Evolutionary conservation across 768 basidiomycete species (phyloP), one percentile per base, ranked within the genome.

Genomic region (Tubosaeta brunneosetosa): DNA sequence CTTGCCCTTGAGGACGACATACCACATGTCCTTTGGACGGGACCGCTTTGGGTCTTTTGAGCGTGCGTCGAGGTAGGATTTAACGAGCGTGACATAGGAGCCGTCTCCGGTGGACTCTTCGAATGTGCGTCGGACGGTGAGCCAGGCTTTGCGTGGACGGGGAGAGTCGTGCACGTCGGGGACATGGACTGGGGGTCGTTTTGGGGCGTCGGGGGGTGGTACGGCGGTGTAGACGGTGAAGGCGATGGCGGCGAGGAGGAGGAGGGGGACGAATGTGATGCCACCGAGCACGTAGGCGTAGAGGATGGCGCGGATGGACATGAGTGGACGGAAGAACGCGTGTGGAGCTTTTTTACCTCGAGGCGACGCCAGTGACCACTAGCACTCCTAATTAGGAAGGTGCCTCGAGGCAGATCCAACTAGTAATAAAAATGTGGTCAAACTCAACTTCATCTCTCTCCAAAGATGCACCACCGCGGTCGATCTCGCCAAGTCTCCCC

Each of bases 1-100:
- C 62, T 83, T 87, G 41, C 88, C 91, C 76, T 97, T 97, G 66
- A 98, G 78, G 7, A 86, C 91, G 49, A 87, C 89, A 66, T 86
- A 97, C 85, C 90, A 97, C 80, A 81, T 86, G 66, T 97, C 94
- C 71, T 91, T 92, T 14, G 93, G 91, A 46, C 88, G 79, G 13
- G 87, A 84, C 38, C 81, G 77, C 64, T 86, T 88, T 8, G 91
- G 88, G 69, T 93, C 90, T 65, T 89, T 88, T 47, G 89, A 90
- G 51, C 88, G 78, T 16, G 89, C 75, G 61, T 91, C 90, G 53
- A 92, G 73, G 64, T 91, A 88, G 13, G 87, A 85, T 51, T 82
- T 82, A 62, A 93, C 83, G 55, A 91, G 71, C n/a, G 78, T 83
- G 50, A 91, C 86, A 63, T 93, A 92, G 41, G 85, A 80, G 10